Evolutionary conservation across 805 yeast species (phyloP).

Genomic region (Ogataea methanolica): DNA sequence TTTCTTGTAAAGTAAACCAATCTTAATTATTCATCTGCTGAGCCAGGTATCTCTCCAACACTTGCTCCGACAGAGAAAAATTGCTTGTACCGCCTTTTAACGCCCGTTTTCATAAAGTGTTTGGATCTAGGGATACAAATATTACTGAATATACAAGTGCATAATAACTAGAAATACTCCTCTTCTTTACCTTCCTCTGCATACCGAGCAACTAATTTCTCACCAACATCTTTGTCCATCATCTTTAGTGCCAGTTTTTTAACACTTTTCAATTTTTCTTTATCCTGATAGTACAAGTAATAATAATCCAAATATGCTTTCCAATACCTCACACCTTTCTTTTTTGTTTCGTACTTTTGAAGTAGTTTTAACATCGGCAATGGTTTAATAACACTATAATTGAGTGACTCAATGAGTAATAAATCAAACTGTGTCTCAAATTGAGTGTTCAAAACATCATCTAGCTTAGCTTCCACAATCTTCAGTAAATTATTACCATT

Average conservation of each 20-base stretch:
- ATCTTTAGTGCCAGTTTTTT: conserved; percentile 2
- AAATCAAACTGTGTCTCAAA: conserved; percentile 31
- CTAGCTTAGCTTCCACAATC: conserved; percentile 26
- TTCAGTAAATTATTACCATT: conserved; percentile 23
- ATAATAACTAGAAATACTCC: conserved; percentile 9
- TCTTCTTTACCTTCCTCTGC: conserved; percentile 1
- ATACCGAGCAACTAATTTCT: not conserved
- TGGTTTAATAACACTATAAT: conserved; percentile 19
- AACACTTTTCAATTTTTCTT: conserved; percentile 3
- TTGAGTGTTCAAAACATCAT: conserved; percentile 17
- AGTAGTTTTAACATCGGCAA: conserved; percentile 23
- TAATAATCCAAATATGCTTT: conserved; percentile 20
- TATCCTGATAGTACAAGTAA: conserved; percentile 13
- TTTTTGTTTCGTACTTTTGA: conserved; percentile 17
- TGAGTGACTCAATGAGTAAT: conserved; percentile 32
- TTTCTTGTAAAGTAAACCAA: too few relatives aligned
- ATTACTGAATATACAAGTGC: too few relatives aligned
- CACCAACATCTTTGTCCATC: not conserved
- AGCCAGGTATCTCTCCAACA: too few relatives aligned
- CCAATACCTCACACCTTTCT: conserved; percentile 20
- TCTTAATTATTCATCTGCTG: too few relatives aligned
- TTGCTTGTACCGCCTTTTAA: too few relatives aligned
- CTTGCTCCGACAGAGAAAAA: too few relatives aligned
- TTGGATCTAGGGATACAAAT: too few relatives aligned
- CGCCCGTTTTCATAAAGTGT: too few relatives aligned